These are phyloP conservation scores for Cystoderma amianthinum DNA, from an alignment of 768 basidiomycete genomes.

Conservation along the genomic window DNA sequence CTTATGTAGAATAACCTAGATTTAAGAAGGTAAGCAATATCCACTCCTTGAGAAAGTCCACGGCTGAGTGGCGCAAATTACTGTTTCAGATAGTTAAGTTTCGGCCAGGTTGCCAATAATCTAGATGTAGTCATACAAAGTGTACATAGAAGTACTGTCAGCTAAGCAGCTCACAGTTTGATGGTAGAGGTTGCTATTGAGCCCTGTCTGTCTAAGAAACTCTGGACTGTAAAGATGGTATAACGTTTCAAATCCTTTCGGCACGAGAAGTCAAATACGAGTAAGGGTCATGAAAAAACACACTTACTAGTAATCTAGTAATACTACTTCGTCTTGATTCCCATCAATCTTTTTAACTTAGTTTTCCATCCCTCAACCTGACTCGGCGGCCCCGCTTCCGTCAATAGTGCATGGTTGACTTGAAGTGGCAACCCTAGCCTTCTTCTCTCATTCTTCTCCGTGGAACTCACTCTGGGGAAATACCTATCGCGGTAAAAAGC, in stretches of 20 bases:
- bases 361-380: too few relatives aligned
- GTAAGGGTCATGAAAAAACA: too few relatives aligned
- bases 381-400: too few relatives aligned
- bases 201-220: too few relatives aligned
- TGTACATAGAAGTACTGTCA: not conserved
- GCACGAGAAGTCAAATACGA: too few relatives aligned
- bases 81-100: too few relatives aligned
- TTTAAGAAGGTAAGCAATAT: not conserved
- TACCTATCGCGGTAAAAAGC: constrained; percentile 13
- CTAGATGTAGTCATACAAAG: not conserved
- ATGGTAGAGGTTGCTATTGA: too few relatives aligned
- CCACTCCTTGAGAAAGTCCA: not conserved
- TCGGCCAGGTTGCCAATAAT: not conserved
- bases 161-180: not conserved
- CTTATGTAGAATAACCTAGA: not conserved
- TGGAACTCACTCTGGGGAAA: constrained; percentile 13
- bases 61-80: not conserved
- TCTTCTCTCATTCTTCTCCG: constrained; percentile 18
- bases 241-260: too few relatives aligned
- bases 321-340: not conserved
- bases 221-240: too few relatives aligned
- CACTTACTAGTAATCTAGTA: not conserved
- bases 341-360: not conserved
- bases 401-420: constrained; percentile 2
- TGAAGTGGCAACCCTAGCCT: constrained; percentile 11